Conservation (phyloP, 2,329 filamentous ascomycete species). For the Raffaelea ambrosiae region DNA sequence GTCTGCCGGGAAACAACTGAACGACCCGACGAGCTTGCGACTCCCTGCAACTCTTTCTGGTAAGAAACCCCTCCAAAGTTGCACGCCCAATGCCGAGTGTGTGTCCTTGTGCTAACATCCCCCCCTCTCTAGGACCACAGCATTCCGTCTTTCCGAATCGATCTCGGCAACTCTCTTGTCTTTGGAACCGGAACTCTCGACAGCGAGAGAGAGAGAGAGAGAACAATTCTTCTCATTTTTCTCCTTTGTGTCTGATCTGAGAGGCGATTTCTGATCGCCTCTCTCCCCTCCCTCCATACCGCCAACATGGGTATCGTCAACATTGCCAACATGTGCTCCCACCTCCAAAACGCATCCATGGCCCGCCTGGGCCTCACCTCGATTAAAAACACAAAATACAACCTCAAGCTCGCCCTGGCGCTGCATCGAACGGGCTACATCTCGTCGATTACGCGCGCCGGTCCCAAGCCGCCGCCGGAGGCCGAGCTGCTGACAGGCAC, state of each 20-base stretch:
- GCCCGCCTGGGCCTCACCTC: slow-evolving; percentile 81
- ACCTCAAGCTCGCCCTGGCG: slow-evolving; percentile 65
- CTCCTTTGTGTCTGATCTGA: neutral
- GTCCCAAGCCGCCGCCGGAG: slow-evolving; percentile 44
- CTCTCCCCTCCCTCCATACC: neutral
- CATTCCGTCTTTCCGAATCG: no score
- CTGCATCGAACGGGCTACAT: slow-evolving; percentile 78
- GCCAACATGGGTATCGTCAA: slow-evolving; percentile 47
- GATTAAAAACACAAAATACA: slow-evolving; percentile 70
- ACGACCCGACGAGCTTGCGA: no score
- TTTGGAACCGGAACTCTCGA: no score
- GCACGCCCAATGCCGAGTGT: no score
- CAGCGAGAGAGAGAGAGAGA: no score
- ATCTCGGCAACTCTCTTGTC: no score
- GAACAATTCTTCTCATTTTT: neutral
- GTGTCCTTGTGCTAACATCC: no score
- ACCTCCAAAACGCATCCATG: slow-evolving; percentile 80
- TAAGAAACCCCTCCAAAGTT: no score
- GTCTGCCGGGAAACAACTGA: neutral
- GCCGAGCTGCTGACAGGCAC: slow-evolving; percentile 30
- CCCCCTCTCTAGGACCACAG: no score
- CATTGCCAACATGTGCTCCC: slow-evolving; percentile 75
- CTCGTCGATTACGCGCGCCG: slow-evolving; percentile 66
- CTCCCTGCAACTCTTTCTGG: no score
- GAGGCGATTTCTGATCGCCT: no score